Conservation (phyloP, 2,329 filamentous ascomycete species). For the Penicillium sp. region DNA sequence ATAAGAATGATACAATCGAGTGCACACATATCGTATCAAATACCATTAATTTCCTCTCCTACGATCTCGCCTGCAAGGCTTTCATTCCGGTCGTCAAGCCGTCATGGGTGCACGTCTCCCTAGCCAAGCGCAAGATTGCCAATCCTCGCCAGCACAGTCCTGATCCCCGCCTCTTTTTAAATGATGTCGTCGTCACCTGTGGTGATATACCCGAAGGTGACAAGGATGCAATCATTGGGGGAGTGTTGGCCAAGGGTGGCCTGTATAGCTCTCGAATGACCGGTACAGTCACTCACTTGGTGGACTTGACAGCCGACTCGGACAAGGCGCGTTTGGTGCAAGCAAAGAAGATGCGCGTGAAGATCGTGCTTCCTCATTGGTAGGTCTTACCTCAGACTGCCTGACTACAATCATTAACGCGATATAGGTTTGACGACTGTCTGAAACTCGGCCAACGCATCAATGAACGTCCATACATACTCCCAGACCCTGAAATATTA, state of each 20-base stretch:
- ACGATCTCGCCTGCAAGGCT: slow-evolving; percentile 67
- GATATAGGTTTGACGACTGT: slow-evolving; percentile 86
- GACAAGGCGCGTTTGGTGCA: slow-evolving; percentile 60
- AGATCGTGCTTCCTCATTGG: slow-evolving; percentile 93
- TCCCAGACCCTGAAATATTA: slow-evolving; percentile 86
- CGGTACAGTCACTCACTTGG: slow-evolving; percentile 80
- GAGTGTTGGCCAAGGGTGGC: slow-evolving; percentile 84
- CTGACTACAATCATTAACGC: slow-evolving; percentile 15
- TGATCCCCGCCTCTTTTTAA: slow-evolving; percentile 86
- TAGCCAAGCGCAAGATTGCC: slow-evolving; percentile 67
- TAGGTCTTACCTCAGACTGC: slow-evolving; percentile 36
- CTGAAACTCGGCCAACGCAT: slow-evolving; percentile 89
- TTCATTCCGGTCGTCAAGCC: slow-evolving; percentile 84
- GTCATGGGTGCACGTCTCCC: slow-evolving; percentile 71
- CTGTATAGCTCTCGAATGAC: slow-evolving; percentile 70
- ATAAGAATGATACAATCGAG: slow-evolving; percentile 41
- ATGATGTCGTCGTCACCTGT: slow-evolving; percentile 76
- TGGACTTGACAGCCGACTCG: slow-evolving; percentile 73
- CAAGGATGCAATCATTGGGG: slow-evolving; percentile 87
- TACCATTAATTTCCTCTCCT: slow-evolving; percentile 89
- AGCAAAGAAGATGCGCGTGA: slow-evolving; percentile 66
- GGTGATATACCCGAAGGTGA: slow-evolving; percentile 82
- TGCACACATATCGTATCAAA: slow-evolving; percentile 68
- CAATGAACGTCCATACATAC: slow-evolving; percentile 77
- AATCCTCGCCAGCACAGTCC: slow-evolving; percentile 84